These are phyloP conservation scores for Nakazawaea ambrosiae DNA, from an alignment of 805 yeast species.

Conservation along the genomic window DNA sequence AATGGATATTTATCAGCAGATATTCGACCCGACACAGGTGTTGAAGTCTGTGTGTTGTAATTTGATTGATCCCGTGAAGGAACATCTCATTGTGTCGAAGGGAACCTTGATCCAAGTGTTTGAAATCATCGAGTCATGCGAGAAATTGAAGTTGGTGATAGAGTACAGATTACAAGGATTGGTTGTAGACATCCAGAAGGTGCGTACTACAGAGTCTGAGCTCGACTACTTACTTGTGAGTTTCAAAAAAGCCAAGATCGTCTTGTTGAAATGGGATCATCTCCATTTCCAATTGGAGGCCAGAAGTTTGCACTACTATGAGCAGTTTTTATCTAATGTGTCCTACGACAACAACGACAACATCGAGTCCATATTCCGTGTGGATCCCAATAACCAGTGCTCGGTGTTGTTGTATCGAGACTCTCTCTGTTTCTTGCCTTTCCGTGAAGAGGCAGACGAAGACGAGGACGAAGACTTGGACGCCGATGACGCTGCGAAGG, in stretches of 20 bases:
- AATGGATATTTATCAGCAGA: conserved; percentile 79
- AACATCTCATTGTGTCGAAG: conserved; percentile 62
- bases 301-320: conserved; percentile 81
- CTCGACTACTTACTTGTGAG: conserved; percentile 59
- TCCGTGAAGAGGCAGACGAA: conserved; percentile 35
- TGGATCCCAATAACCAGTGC: conserved; percentile 57
- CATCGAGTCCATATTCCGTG: conserved; percentile 37
- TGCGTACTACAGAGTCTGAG: conserved; percentile 41
- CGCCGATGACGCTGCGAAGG: conserved; percentile 16
- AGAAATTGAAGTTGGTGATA: conserved; percentile 31
- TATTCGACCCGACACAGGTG: conserved; percentile 70
- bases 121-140: conserved; percentile 27
- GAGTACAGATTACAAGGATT: conserved; percentile 71
- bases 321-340: conserved; percentile 48
- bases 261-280: conserved; percentile 67
- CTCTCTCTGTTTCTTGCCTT: conserved; percentile 64
- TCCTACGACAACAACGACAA: conserved; percentile 33
- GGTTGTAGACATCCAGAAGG: conserved; percentile 47
- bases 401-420: conserved; percentile 60
- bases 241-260: conserved; percentile 71
- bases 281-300: conserved; percentile 51
- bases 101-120: conserved; percentile 65
- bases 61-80: conserved; percentile 28
- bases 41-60: conserved; percentile 48
- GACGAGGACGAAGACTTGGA: conserved; percentile 34